These are phyloP conservation scores for Schizopora paradoxa DNA, from an alignment of 1,284 basidiomycete species.

Conservation along the genomic window DNA sequence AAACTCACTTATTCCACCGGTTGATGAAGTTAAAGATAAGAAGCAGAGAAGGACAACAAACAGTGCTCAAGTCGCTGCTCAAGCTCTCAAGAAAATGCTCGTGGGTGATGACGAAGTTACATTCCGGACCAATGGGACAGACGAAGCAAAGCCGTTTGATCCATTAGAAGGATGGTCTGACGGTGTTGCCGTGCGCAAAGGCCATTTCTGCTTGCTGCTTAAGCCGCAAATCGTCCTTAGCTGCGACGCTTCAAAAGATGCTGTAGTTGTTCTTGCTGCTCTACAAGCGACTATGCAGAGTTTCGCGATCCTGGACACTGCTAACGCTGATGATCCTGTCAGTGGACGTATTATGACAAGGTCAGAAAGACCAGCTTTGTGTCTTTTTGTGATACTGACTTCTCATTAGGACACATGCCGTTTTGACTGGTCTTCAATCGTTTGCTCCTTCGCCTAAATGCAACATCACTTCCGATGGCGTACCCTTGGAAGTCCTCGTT, in stretches of 20 bases:
- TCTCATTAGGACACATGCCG: constrained; percentile 59
- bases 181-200: constrained; percentile 60
- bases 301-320: constrained; percentile 78
- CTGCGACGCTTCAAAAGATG: constrained; percentile 56
- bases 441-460: constrained; percentile 67
- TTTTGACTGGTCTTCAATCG: constrained; percentile 78
- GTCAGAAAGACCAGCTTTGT: too few relatives aligned
- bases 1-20: constrained; percentile 31
- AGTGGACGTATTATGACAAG: constrained; percentile 85
- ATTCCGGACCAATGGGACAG: constrained; percentile 21
- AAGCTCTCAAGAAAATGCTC: constrained; percentile 57
- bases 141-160: constrained; percentile 35
- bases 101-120: constrained; percentile 40
- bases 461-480: constrained; percentile 40
- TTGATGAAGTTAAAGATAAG: constrained; percentile 31
- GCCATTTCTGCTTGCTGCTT: constrained; percentile 78
- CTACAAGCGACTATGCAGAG: constrained; percentile 79
- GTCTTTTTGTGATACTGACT: constrained; percentile 14
- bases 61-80: constrained; percentile 55
- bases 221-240: constrained; percentile 89
- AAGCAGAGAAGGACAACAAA: constrained; percentile 32
- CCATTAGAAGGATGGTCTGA: constrained; percentile 67
- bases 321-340: constrained; percentile 78
- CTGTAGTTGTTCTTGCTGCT: constrained; percentile 76
- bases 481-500: constrained; percentile 87